Evolutionary conservation across 768 basidiomycete species (phyloP).

Genomic region (Lentinula edodes): DNA sequence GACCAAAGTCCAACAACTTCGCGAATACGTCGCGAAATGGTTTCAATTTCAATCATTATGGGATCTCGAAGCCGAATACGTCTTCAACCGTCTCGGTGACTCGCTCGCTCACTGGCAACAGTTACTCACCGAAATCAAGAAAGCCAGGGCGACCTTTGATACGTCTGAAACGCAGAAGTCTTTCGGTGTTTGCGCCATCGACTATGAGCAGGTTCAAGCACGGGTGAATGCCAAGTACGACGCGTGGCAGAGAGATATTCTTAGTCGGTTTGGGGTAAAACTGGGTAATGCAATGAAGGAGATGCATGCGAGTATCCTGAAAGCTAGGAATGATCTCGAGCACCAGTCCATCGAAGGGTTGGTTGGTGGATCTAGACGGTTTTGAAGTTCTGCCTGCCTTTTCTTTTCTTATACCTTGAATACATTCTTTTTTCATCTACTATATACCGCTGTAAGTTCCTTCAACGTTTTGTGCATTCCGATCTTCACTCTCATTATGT

Average conservation of each 20-base stretch:
- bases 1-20: constrained; percentile 79
- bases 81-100: constrained; percentile 93
- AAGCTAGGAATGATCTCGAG: constrained; percentile 93
- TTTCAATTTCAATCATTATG: constrained; percentile 98
- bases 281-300: constrained; percentile 96
- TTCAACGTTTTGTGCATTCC: not conserved
- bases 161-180: constrained; percentile 89
- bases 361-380: constrained; percentile 54
- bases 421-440: not conserved
- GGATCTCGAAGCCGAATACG: constrained; percentile 97
- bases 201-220: constrained; percentile 97
- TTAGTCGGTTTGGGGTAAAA: constrained; percentile 88
- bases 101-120: constrained; percentile 93
- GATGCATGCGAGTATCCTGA: constrained; percentile 88
- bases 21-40: constrained; percentile 95
- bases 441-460: not conserved
- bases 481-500: not conserved
- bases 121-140: constrained; percentile 94
- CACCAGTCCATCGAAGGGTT: constrained; percentile 94
- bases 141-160: constrained; percentile 93
- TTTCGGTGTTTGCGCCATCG: constrained; percentile 91
- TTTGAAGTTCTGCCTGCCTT: constrained; percentile 24
- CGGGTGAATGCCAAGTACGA: constrained; percentile 99
- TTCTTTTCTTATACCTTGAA: not conserved
- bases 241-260: constrained; percentile 93